These are phyloP conservation scores for Scenedesmus sp. DNA, from an alignment of 163 green algal genomes.

Conservation along the genomic window DNA sequence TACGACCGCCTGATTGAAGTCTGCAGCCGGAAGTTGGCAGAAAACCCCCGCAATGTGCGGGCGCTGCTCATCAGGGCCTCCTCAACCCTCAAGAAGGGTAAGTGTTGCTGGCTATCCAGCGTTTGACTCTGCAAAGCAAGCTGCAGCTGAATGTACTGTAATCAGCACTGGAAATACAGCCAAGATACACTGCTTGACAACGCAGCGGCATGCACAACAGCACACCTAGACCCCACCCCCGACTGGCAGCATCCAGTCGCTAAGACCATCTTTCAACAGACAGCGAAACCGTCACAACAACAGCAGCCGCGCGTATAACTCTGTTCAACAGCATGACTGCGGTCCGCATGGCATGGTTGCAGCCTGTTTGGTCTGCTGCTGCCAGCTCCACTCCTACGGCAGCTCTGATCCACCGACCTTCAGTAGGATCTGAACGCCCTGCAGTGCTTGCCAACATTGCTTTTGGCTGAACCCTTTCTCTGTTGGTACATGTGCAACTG, in stretches of 20 bases:
- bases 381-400: too few relatives aligned
- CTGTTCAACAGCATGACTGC: too few relatives aligned
- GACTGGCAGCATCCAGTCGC: too few relatives aligned
- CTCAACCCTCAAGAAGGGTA: slow-evolving; percentile 58
- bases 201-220: background rate
- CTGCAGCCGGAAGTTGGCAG: slow-evolving; percentile 57
- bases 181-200: background rate
- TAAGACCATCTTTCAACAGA: too few relatives aligned
- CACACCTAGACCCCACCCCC: too few relatives aligned
- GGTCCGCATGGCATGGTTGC: too few relatives aligned
- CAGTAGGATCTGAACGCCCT: background rate
- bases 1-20: slow-evolving; percentile 62
- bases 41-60: slow-evolving; percentile 53
- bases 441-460: background rate
- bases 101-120: background rate
- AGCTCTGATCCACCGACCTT: background rate
- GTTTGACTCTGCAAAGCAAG: too few relatives aligned
- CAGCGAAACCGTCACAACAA: too few relatives aligned
- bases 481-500: background rate
- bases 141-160: background rate
- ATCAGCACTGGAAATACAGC: background rate
- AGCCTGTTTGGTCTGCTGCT: too few relatives aligned
- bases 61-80: slow-evolving; percentile 63
- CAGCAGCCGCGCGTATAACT: too few relatives aligned
- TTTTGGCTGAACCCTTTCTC: background rate